These are phyloP conservation scores for Bacidia rubella DNA, from an alignment of 495 filamentous ascomycete genomes.

Conservation along the genomic window DNA sequence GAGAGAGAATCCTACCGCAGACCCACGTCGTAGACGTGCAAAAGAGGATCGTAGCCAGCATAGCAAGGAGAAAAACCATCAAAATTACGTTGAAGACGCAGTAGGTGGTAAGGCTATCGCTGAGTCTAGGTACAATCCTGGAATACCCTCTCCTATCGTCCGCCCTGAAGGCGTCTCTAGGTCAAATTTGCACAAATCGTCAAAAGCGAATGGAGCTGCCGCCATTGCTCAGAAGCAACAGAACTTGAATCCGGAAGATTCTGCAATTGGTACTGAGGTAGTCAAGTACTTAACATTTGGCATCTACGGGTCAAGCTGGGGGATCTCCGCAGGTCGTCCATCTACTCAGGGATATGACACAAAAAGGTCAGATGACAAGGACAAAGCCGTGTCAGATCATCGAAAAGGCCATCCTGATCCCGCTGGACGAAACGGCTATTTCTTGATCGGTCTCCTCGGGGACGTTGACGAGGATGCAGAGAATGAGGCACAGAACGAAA, in stretches of 20 bases:
- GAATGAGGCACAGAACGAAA: constrained; percentile 16
- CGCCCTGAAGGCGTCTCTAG: background rate
- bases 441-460: constrained; percentile 57
- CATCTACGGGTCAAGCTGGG: constrained; percentile 45
- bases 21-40: constrained; percentile 31
- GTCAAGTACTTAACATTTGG: constrained; percentile 50
- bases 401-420: background rate
- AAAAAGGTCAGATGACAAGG: background rate
- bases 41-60: constrained; percentile 6
- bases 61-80: background rate
- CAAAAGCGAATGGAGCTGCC: background rate
- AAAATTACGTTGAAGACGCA: background rate
- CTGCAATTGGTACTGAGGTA: constrained; percentile 28
- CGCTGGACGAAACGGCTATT: constrained; percentile 35
- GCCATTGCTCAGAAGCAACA: background rate
- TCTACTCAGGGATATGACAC: constrained; percentile 14
- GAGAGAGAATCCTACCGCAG: constrained; percentile 52
- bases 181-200: background rate
- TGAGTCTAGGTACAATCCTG: background rate
- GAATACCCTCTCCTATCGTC: constrained; percentile 15
- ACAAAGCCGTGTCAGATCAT: background rate
- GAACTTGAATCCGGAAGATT: background rate
- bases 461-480: constrained; percentile 35
- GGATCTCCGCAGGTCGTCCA: constrained; percentile 26
- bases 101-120: background rate